A percentile compares a stretch with the other conserved stretches of the same genome.
Evolutionary conservation across 2,329 filamentous ascomycete genomes (phyloP).

Genomic region (Thermothelomyces thermophilus): DNA sequence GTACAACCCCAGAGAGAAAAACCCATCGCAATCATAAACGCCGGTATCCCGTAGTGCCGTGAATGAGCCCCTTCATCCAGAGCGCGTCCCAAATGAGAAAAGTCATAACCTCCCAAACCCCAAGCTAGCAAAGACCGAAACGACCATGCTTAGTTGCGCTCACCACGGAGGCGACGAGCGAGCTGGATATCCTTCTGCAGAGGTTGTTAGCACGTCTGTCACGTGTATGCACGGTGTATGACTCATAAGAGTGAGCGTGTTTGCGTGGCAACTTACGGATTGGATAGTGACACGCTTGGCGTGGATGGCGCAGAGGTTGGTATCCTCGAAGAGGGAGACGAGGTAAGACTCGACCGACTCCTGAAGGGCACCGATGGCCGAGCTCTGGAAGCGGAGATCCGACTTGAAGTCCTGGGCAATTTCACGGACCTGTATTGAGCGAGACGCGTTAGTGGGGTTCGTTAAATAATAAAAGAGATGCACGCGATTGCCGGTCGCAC

Average conservation of each 20-base stretch:
- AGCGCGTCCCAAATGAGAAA: constrained; percentile 24
- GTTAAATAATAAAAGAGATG: constrained; percentile 5
- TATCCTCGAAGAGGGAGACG: constrained; percentile 96
- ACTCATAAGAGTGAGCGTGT: background rate
- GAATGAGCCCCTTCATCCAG: constrained; percentile 27
- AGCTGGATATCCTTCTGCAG: constrained; percentile 87
- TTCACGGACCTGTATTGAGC: constrained; percentile 65
- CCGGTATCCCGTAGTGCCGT: constrained; percentile 36
- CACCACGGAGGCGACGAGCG: constrained; percentile 87
- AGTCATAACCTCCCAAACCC: constrained; percentile 26
- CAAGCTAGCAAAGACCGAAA: constrained; percentile 32
- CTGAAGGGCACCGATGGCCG: constrained; percentile 93
- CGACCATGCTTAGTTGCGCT: constrained; percentile 63
- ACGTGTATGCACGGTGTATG: background rate
- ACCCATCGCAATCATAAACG: constrained; percentile 36
- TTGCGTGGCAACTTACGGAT: constrained; percentile 40
- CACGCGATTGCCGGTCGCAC: constrained; percentile 8
- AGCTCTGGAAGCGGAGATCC: constrained; percentile 95
- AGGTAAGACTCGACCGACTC: constrained; percentile 99
- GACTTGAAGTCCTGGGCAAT: constrained; percentile 95
- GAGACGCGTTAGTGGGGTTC: constrained; percentile 22
- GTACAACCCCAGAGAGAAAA: constrained; percentile 36
- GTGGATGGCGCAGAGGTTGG: constrained; percentile 97
- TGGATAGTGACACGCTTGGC: constrained; percentile 99
- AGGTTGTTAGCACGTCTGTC: constrained; percentile 30